Conservation (phyloP, 1,284 basidiomycete species). For the Exobasidium cylindrosporum region DNA sequence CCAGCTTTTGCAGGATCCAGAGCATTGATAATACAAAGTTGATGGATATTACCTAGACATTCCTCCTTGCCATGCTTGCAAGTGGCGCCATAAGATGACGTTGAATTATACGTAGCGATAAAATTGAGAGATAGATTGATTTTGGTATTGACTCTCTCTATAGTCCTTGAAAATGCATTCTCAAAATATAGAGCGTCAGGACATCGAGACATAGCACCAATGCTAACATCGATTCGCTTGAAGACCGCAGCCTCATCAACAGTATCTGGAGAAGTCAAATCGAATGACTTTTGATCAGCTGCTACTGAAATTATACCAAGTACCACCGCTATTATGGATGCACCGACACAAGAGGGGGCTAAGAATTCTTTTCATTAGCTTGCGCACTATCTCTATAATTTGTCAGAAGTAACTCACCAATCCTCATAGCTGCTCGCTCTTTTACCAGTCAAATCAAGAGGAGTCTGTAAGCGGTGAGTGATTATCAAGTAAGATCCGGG, state of each 20-base stretch:
- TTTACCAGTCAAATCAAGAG: no score
- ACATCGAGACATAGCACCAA: constrained; percentile 40
- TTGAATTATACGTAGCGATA: constrained; percentile 25
- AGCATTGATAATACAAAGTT: constrained; percentile 38
- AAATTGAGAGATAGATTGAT: constrained; percentile 31
- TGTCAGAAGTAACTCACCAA: not conserved
- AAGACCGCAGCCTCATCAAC: not conserved
- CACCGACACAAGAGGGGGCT: not conserved
- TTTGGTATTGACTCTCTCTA: constrained; percentile 36
- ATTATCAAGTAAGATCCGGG: no score
- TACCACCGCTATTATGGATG: not conserved
- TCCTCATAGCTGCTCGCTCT: not conserved
- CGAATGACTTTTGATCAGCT: not conserved
- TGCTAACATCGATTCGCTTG: constrained; percentile 32
- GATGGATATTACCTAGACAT: constrained; percentile 40
- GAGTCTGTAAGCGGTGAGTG: no score
- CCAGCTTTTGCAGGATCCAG: constrained; percentile 35
- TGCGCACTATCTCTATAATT: not conserved
- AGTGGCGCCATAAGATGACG: constrained; percentile 22
- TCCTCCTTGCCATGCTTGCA: constrained; percentile 41
- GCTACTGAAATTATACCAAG: not conserved
- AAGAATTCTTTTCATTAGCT: no score
- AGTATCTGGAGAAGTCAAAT: not conserved
- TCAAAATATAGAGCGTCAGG: constrained; percentile 40
- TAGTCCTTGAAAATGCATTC: constrained; percentile 32